Evolutionary conservation across 805 yeast genomes (phyloP), one percentile per base, ranked within the genome.

Genomic region (Ogataea methanolica): DNA sequence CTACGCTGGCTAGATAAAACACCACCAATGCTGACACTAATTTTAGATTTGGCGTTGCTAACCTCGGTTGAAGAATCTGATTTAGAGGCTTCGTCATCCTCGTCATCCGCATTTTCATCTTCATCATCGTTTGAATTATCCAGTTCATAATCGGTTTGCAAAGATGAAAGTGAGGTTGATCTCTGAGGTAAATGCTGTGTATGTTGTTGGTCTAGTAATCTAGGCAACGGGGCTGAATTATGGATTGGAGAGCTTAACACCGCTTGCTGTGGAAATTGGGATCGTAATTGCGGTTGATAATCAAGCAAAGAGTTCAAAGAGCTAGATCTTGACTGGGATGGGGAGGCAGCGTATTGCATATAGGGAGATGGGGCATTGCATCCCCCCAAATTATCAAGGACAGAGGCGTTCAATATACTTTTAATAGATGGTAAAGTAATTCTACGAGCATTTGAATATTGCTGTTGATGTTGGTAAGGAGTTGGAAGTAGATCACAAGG

Each of bases 381-480:
- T 39, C 41, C 17, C n/a, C 17, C 22, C 12, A 44, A 37, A 22
- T 39, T 39, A 15, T 53, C 56, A n/a, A 57, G 45, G 6, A 54
- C 46, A 6, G 59, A 50, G 16, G 57, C 48, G 43, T 55, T 55
- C 7, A 57, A 45, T 31, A 57, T 57, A 35, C 52, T 50, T 34
- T 55, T 57, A 46, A 57, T 57, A 8, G 61, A 54, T 11, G 61
- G 61, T 15, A 57, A 44, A 31, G 52, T 47, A 26, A 55, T 47
- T 41, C 51, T 49, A n/a, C 46, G 46, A 42, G 47, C 43, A 41
- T 39, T 31, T 17, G 37, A 39, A 8, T 39, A 34, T 23, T 23
- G 36, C 17, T n/a, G 42, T 17, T 23, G 43, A 15, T 44, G 51
- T 29, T 37, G 41, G 19, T 45, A 46, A 29, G 41, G 53, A 21